Evolutionary conservation across 768 basidiomycete genomes (phyloP).

Genomic region (Tubosaeta sp.): DNA sequence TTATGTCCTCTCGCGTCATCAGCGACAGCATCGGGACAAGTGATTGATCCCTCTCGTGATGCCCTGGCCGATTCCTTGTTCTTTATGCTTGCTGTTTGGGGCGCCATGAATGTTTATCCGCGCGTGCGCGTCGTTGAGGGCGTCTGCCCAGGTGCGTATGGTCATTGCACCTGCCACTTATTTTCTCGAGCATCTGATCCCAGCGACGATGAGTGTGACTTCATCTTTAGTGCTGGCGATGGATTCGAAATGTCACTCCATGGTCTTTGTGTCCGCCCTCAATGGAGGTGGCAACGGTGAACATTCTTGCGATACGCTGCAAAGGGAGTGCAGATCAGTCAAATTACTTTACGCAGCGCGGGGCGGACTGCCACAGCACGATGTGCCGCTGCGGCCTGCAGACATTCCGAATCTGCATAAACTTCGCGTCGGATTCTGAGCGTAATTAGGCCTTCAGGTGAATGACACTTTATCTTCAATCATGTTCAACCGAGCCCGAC

Average conservation of each 20-base stretch:
- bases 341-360: background rate
- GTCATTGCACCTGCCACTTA: constrained; percentile 40
- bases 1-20: constrained; percentile 52
- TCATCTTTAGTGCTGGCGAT: constrained; percentile 31
- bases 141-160: constrained; percentile 52
- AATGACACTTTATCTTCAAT: too few relatives aligned
- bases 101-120: background rate
- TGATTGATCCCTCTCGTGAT: constrained; percentile 51
- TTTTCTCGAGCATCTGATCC: constrained; percentile 50
- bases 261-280: constrained; percentile 31
- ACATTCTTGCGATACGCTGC: constrained; percentile 32
- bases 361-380: too few relatives aligned
- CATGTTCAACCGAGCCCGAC: too few relatives aligned
- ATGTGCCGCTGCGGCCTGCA: too few relatives aligned
- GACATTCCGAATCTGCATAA: too few relatives aligned
- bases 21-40: constrained; percentile 41
- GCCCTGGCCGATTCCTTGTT: constrained; percentile 39
- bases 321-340: constrained; percentile 3
- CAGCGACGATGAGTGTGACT: constrained; percentile 43
- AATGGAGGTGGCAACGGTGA: constrained; percentile 30
- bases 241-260: constrained; percentile 11
- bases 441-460: too few relatives aligned
- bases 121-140: constrained; percentile 41
- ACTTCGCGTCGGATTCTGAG: too few relatives aligned
- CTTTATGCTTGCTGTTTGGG: constrained; percentile 32